Evolutionary conservation across 1,284 basidiomycete species (phyloP).

Genomic region (Malassezia arunalokei): DNA sequence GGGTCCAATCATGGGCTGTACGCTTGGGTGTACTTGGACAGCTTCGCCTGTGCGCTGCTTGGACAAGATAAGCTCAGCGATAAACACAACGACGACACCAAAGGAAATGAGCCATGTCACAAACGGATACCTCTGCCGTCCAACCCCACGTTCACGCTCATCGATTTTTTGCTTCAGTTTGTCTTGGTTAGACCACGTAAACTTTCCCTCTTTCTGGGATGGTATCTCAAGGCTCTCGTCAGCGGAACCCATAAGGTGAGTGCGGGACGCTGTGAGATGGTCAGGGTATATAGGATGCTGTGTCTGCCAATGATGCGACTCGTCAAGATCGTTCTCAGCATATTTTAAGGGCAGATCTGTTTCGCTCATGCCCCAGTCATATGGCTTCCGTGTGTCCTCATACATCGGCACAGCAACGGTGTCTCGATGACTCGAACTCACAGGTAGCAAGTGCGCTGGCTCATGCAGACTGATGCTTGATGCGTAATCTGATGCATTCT

Average conservation of each 20-base stretch:
- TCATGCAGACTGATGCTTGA: neutral
- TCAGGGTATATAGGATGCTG: slow-evolving; percentile 6
- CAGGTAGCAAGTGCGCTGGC: neutral
- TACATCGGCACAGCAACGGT: neutral
- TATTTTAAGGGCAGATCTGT: slow-evolving; percentile 24
- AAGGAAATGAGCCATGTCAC: slow-evolving; percentile 50
- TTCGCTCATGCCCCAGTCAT: slow-evolving; percentile 18
- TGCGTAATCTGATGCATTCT: neutral
- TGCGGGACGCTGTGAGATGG: neutral
- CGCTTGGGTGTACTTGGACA: slow-evolving; percentile 53
- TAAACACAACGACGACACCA: slow-evolving; percentile 54
- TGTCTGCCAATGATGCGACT: slow-evolving; percentile 24
- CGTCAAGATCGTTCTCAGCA: slow-evolving; percentile 32
- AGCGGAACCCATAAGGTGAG: neutral
- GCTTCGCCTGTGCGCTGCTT: slow-evolving; percentile 38
- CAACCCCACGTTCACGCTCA: slow-evolving; percentile 58
- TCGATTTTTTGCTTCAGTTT: slow-evolving; percentile 38
- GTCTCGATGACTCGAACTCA: neutral
- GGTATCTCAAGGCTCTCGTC: neutral
- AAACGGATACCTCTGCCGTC: slow-evolving; percentile 66
- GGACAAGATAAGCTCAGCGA: slow-evolving; percentile 40
- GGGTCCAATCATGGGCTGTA: slow-evolving; percentile 87
- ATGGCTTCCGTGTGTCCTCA: neutral
- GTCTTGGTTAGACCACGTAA: slow-evolving; percentile 17
- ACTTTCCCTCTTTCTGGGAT: neutral